Conservation (phyloP, 768 basidiomycete genomes). For the Wakefieldia striispora region DNA sequence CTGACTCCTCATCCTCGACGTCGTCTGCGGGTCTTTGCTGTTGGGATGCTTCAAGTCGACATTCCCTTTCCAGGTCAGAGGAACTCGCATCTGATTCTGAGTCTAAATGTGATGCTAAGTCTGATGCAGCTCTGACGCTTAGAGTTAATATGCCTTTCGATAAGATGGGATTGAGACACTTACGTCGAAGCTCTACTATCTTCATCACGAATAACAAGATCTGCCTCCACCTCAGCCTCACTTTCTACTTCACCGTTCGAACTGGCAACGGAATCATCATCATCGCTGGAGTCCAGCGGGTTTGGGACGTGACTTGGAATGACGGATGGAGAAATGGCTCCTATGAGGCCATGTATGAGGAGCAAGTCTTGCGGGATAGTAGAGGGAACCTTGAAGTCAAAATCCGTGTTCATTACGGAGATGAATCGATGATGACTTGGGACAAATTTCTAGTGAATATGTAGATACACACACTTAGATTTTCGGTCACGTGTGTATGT, state of each 20-base stretch:
- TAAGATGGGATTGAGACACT: constrained; percentile 8
- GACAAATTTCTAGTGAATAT: no score
- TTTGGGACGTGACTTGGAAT: not conserved
- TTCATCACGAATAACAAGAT: constrained; percentile 45
- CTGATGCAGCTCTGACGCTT: constrained; percentile 25
- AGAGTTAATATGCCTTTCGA: constrained; percentile 15
- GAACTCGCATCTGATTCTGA: constrained; percentile 24
- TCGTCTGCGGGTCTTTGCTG: constrained; percentile 18
- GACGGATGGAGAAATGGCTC: constrained; percentile 22
- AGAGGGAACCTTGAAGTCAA: constrained; percentile 59
- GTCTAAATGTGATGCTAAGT: constrained; percentile 41
- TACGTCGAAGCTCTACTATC: constrained; percentile 29
- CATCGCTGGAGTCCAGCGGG: constrained; percentile 26
- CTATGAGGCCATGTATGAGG: constrained; percentile 67
- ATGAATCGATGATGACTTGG: no score
- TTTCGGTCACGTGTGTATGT: constrained; percentile 24
- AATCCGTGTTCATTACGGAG: constrained; percentile 21
- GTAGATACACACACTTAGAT: no score
- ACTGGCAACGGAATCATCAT: constrained; percentile 53
- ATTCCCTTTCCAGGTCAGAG: constrained; percentile 22
- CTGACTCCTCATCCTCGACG: constrained; percentile 54
- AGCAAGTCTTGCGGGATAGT: constrained; percentile 69
- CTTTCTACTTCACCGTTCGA: constrained; percentile 55
- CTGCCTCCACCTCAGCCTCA: constrained; percentile 73
- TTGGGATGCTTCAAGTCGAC: constrained; percentile 3